phyloP scores from a whole-genome alignment of 805 yeast species.

The Clavispora carvajalis region DNA sequence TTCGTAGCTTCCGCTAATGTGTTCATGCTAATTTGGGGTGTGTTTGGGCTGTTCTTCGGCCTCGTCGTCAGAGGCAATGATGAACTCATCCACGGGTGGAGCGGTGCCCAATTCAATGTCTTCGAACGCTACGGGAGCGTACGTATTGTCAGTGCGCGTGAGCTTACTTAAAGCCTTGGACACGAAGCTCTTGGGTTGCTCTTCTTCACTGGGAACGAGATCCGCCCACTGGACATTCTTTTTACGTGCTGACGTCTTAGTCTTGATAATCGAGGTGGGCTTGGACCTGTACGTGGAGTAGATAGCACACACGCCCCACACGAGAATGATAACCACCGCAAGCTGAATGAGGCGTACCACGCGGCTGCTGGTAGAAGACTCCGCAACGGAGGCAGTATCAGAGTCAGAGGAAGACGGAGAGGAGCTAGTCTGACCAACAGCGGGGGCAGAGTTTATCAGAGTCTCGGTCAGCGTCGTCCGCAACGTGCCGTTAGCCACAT shows the following conservation, averaged over 20 bases:
- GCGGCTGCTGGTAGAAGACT: slow-evolving; percentile 10
- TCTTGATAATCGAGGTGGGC: slow-evolving; percentile 39
- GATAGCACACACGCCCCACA: slow-evolving; percentile 39
- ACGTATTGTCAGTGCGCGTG: slow-evolving; percentile 25
- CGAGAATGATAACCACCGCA: slow-evolving; percentile 29
- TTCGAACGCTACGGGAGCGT: slow-evolving; percentile 19
- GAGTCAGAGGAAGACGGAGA: neutral
- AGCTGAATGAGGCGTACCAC: slow-evolving; percentile 38
- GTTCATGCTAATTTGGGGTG: neutral
- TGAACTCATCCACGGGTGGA: slow-evolving; percentile 33
- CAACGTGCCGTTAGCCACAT: neutral
- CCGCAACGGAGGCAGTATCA: neutral
- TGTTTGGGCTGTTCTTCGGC: neutral
- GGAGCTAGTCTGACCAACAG: neutral
- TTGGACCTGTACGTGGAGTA: slow-evolving; percentile 32
- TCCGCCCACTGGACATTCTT: slow-evolving; percentile 47
- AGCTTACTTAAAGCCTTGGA: slow-evolving; percentile 30
- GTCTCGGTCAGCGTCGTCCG: too few species aligned
- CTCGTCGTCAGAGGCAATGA: slow-evolving; percentile 49
- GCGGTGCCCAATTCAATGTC: slow-evolving; percentile 37
- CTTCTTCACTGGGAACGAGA: slow-evolving; percentile 33
- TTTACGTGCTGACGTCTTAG: slow-evolving; percentile 28
- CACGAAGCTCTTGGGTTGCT: slow-evolving; percentile 26
- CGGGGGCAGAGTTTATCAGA: too few species aligned
- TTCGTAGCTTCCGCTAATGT: neutral